Evolutionary conservation across 192 early-diverging fungal species (phyloP), one percentile per base, ranked within the genome.

Genomic region (Jimgerdemannia flammicorona): DNA sequence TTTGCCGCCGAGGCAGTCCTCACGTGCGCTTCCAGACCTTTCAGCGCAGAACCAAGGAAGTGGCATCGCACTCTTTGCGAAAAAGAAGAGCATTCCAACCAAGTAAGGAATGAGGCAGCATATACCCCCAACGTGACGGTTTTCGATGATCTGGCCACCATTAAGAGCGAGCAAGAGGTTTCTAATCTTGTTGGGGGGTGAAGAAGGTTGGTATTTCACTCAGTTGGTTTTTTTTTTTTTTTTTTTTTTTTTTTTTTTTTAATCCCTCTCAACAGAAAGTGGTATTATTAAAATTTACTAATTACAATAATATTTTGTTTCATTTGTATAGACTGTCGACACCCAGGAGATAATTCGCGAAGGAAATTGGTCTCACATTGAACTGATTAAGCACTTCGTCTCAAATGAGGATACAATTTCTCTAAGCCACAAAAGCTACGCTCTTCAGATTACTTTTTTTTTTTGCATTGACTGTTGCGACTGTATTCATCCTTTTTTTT

Each of bases 361-460:
- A n/a, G 86, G 94, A 43, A 91, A 90, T 69, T 97, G 93, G 94
- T 92, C 94, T 70, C 93, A 96, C 75, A 84, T 92, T 29, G 89
- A 94, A 77, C 81, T 97, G 3, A 79, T 93, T n/a, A 96, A 94
- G 74, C 96, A 96, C 77, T 81, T 97, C 18, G 85, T 89, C 0
- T 86, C 87, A 0, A 86, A 94, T 64, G 86, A n/a, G n/a, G n/a
- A n/a, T n/a, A n/a, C n/a, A n/a, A n/a, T n/a, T n/a, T n/a, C n/a
- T n/a, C n/a, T n/a, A n/a, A n/a, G n/a, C n/a, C n/a, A n/a, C n/a
- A n/a, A n/a, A n/a, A n/a, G n/a, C n/a, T n/a, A n/a, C n/a, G n/a
- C n/a, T n/a, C n/a, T n/a, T n/a, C n/a, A n/a, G n/a, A n/a, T n/a
- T n/a, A n/a, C n/a, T n/a, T n/a, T n/a, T n/a, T n/a, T n/a, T n/a